A percentile compares a stretch with the other conserved stretches of the same genome.
Conservation (phyloP, 176 grass and related monocot genomes). For the Ensete ventricosum region DNA sequence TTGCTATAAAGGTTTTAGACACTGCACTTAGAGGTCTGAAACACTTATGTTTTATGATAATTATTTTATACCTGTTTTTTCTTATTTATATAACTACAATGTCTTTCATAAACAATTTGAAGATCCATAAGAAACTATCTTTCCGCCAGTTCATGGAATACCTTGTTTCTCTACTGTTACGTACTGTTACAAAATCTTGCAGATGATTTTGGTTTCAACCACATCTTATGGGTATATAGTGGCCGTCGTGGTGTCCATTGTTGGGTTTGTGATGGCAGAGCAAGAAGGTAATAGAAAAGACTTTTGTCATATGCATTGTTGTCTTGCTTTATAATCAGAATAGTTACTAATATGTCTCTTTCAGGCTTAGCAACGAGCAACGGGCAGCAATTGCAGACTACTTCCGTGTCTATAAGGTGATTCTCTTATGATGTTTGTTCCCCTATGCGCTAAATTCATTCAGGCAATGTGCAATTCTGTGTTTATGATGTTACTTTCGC, state of each 20-base stretch:
- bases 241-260: constrained; percentile 92
- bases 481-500: constrained; percentile 6
- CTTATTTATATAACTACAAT: background rate
- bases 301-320: constrained; percentile 11
- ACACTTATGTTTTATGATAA: constrained; percentile 1
- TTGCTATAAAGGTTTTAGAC: constrained; percentile 88
- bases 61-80: background rate
- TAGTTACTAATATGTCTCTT: constrained; percentile 2
- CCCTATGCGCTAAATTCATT: background rate
- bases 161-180: background rate
- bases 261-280: constrained; percentile 91
- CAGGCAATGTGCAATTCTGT: background rate
- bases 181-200: constrained; percentile 2
- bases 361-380: constrained; percentile 82
- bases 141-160: background rate
- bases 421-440: constrained; percentile 2
- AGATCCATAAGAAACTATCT: background rate
- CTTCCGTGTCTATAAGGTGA: constrained; percentile 80
- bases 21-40: constrained; percentile 70
- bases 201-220: constrained; percentile 97
- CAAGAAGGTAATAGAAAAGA: constrained; percentile 54
- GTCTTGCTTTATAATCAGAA: background rate
- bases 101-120: background rate
- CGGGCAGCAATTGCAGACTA: constrained; percentile 81
- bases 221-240: constrained; percentile 96